Percentiles rank a stretch among this genome's conserved stretches.
Conservation (phyloP, 225 moss, liverwort and hornwort species). For the Polytrichum formosum region DNA sequence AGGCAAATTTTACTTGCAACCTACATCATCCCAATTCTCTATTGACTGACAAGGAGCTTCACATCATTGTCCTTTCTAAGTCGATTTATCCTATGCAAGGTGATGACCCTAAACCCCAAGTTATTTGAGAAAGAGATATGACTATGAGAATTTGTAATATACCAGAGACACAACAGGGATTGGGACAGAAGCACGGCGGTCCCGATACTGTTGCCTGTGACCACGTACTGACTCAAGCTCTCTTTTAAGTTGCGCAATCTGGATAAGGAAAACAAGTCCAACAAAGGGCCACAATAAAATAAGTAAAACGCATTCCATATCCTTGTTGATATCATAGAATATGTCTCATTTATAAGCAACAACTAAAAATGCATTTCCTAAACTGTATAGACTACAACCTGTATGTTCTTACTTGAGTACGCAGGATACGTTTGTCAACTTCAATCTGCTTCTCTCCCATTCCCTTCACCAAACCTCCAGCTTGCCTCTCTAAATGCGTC, state of each 20-base stretch:
- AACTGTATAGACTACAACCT: too few species aligned
- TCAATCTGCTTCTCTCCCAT: constrained; percentile 99
- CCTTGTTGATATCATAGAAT: neutral
- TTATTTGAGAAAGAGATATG: too few species aligned
- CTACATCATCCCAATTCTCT: neutral
- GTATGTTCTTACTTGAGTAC: constrained; percentile 53
- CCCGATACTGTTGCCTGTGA: constrained; percentile 94
- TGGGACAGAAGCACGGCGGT: constrained; percentile 94
- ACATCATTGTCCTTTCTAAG: too few species aligned
- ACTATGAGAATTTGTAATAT: constrained; percentile 6
- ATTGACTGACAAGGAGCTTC: neutral
- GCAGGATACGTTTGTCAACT: constrained; percentile 95
- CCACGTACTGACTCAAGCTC: constrained; percentile 88
- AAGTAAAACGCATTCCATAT: neutral
- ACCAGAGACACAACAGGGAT: constrained; percentile 96
- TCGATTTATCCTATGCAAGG: too few species aligned
- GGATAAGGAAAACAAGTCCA: constrained; percentile 1
- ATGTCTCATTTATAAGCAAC: neutral
- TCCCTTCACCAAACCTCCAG: constrained; percentile 98
- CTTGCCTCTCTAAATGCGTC: constrained; percentile 98
- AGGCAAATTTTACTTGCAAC: neutral
- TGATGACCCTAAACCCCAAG: too few species aligned
- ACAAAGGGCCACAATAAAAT: neutral
- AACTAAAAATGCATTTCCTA: neutral
- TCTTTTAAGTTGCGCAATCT: constrained; percentile 84